phyloP scores from a whole-genome alignment of 352 stramenopile genomes.

The Phytophthora ramorum region DNA sequence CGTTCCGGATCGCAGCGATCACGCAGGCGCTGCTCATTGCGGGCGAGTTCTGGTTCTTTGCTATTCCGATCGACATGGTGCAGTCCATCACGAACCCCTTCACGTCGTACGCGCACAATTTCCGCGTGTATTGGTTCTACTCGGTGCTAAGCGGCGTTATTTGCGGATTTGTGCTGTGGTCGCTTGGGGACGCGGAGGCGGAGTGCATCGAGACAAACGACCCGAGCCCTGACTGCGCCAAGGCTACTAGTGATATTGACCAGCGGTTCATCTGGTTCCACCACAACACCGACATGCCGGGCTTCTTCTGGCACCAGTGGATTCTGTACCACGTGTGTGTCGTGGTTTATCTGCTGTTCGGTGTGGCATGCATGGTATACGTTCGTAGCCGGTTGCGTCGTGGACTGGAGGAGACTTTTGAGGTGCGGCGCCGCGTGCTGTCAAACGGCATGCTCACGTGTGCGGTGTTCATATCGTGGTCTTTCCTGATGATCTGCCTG shows the following conservation, averaged over 20 bases:
- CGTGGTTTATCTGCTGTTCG: slow-evolving; percentile 80
- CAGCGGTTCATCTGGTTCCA: slow-evolving; percentile 86
- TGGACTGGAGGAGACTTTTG: slow-evolving; percentile 87
- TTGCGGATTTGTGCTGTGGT: slow-evolving; percentile 72
- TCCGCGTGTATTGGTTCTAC: slow-evolving; percentile 87
- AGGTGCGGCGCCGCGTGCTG: slow-evolving; percentile 80
- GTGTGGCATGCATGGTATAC: slow-evolving; percentile 74
- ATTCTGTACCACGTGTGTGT: slow-evolving; percentile 87
- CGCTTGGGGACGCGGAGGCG: slow-evolving; percentile 51
- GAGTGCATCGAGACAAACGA: slow-evolving; percentile 24
- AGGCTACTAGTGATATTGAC: slow-evolving; percentile 27
- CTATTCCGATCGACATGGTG: slow-evolving; percentile 89
- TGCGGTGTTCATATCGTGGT: slow-evolving; percentile 88
- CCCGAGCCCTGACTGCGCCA: slow-evolving; percentile 34
- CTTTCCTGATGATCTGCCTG: slow-evolving; percentile 69
- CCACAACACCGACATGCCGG: slow-evolving; percentile 77
- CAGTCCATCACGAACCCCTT: slow-evolving; percentile 92
- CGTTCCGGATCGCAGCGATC: slow-evolving; percentile 69
- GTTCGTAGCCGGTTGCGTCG: slow-evolving; percentile 76
- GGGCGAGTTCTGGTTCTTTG: slow-evolving; percentile 92
- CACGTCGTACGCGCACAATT: slow-evolving; percentile 87
- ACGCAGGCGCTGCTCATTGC: slow-evolving; percentile 83
- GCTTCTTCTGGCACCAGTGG: slow-evolving; percentile 87
- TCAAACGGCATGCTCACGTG: slow-evolving; percentile 82
- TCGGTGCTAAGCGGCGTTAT: slow-evolving; percentile 73